These are phyloP conservation scores for Irpex rosettiformis DNA, from an alignment of 1,284 basidiomycete species.

Conservation along the genomic window DNA sequence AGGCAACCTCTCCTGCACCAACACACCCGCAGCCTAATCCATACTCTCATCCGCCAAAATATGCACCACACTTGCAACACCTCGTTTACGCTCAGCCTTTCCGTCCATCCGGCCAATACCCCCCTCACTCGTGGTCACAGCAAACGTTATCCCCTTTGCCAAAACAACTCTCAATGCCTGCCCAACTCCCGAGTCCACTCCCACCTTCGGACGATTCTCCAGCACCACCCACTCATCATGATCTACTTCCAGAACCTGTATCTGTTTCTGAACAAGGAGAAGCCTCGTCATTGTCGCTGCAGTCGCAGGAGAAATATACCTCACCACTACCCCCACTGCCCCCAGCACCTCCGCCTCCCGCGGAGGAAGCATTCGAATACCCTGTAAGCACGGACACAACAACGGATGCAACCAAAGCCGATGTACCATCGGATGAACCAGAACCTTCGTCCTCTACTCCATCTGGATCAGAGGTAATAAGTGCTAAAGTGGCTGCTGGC, in stretches of 20 bases:
- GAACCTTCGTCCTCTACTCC: not conserved
- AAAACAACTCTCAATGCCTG: slow-evolving; percentile 36
- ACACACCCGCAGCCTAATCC: slow-evolving; percentile 23
- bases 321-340: not conserved
- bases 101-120: slow-evolving; percentile 26
- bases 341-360: not conserved
- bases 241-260: slow-evolving; percentile 4
- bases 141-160: slow-evolving; percentile 33
- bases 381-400: not conserved
- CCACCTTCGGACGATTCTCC: slow-evolving; percentile 20
- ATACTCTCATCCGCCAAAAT: slow-evolving; percentile 29
- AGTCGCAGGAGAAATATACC: not conserved
- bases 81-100: slow-evolving; percentile 28
- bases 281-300: slow-evolving; percentile 2
- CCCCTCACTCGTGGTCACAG: slow-evolving; percentile 21
- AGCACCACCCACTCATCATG: slow-evolving; percentile 14
- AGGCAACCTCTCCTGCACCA: slow-evolving; percentile 21
- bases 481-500: slow-evolving; percentile 3
- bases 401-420: not conserved
- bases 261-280: slow-evolving; percentile 14
- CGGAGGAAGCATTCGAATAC: not conserved
- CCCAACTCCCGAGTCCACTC: slow-evolving; percentile 27
- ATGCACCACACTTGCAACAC: slow-evolving; percentile 24
- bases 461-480: slow-evolving; percentile 1
- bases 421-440: not conserved